These are phyloP conservation scores for Hypoxylon sp. DNA, from an alignment of 2,329 filamentous ascomycete species.

Conservation along the genomic window DNA sequence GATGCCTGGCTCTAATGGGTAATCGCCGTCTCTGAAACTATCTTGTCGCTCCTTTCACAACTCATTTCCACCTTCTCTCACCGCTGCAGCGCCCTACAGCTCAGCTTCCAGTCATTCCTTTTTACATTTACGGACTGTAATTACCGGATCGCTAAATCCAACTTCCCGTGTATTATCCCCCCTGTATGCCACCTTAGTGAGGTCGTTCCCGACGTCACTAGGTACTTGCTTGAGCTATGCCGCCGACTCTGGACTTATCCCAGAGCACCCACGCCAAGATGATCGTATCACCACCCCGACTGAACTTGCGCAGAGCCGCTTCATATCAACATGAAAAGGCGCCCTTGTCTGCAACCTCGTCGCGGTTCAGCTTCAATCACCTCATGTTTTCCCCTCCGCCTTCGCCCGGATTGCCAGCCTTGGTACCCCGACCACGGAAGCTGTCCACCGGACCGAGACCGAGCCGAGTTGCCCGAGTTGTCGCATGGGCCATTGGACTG, in stretches of 20 bases:
- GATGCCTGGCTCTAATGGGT: constrained; percentile 47
- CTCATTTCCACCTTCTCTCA: constrained; percentile 30
- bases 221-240: constrained; percentile 56
- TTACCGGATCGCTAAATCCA: constrained; percentile 23
- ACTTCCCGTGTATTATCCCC: constrained; percentile 17
- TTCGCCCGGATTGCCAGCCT: constrained; percentile 78
- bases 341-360: constrained; percentile 72
- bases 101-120: constrained; percentile 42
- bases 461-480: constrained; percentile 69
- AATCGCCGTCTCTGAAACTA: constrained; percentile 40
- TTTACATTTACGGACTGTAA: constrained; percentile 33
- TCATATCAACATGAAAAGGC: constrained; percentile 70
- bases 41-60: constrained; percentile 46
- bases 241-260: constrained; percentile 63
- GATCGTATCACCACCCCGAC: constrained; percentile 67
- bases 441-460: constrained; percentile 70
- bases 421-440: constrained; percentile 76
- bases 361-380: constrained; percentile 76
- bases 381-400: constrained; percentile 77
- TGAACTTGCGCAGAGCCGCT: constrained; percentile 72
- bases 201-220: constrained; percentile 36
- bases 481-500: constrained; percentile 68
- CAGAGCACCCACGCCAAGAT: constrained; percentile 64
- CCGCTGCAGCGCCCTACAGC: constrained; percentile 35
- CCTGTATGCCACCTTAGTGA: constrained; percentile 29